Evolutionary conservation across 768 basidiomycete genomes (phyloP), one percentile per base, ranked within the genome.

Genomic region (Lentinula sp.): DNA sequence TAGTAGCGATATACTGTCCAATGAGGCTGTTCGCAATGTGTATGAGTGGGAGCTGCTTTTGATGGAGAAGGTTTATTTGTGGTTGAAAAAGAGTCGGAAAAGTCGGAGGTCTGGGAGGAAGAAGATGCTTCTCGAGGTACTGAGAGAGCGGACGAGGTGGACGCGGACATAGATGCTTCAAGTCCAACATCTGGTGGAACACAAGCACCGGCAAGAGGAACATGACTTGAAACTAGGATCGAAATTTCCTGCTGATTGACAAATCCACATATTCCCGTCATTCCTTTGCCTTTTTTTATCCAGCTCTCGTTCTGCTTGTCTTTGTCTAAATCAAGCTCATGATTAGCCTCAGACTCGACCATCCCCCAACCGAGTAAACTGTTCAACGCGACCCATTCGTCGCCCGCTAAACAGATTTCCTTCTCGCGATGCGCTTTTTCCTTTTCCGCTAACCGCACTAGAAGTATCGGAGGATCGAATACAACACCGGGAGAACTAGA

Each of bases 331-430:
- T 74, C 67, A 42, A 79, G 77, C 64, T 70, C 70, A 13, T 43
- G 16, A 8, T 13, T 50, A 16, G 9, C 18, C 28, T 42, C 36
- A 9, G 59, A 13, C 13, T 49, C 50, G n/a, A 33, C 28, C 15
- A 23, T 37, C 15, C 50, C 59, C 87, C 87, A 90, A 0, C 88
- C 87, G 0, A 86, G 73, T 3, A 88, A 64, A 62, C 80, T 82
- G 23, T 65, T 65, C 32, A 89, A 68, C 23, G 79, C 85, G 0
- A 76, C 75, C 54, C 75, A 76, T 69, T 89, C 87, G 63, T 86
- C 84, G 8, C 83, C 87, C 28, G 74, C 77, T 18, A 88, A 68
- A 18, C n/a, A 18, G 12, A 50, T 16, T 20, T 36, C 49, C 37
- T 23, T 36, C 13, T 36, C 57, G 2, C 45, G n/a, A 48, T 46